Evolutionary conservation across 495 filamentous ascomycete species (phyloP).

Genomic region (Aspergillus olivimuriae): DNA sequence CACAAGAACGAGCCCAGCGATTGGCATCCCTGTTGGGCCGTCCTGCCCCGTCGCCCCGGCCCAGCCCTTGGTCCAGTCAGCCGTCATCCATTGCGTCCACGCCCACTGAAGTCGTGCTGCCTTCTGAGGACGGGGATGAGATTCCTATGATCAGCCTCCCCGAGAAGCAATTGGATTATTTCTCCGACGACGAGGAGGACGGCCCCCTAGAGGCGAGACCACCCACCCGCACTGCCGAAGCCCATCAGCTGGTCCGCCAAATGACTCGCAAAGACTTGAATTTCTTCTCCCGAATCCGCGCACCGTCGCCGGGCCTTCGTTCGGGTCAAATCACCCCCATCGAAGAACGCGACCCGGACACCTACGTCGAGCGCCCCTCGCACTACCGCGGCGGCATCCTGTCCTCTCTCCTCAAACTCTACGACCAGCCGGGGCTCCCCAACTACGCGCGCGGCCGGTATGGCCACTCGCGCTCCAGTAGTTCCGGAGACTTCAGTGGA

Average conservation of each 20-base stretch:
- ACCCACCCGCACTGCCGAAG: constrained; percentile 26
- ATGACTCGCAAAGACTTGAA: constrained; percentile 34
- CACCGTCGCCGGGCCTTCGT: constrained; percentile 33
- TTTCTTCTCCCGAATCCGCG: constrained; percentile 31
- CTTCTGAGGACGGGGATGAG: constrained; percentile 32
- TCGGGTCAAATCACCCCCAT: constrained; percentile 57
- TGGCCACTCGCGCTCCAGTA: constrained; percentile 29
- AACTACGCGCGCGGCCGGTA: constrained; percentile 21
- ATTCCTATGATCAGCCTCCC: constrained; percentile 32
- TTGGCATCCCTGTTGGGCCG: constrained; percentile 31
- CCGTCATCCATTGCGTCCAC: constrained; percentile 27
- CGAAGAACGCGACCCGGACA: constrained; percentile 53
- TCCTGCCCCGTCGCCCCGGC: constrained; percentile 26
- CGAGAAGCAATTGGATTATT: constrained; percentile 31
- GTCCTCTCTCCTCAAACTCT: constrained; percentile 70
- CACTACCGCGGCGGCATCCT: constrained; percentile 74
- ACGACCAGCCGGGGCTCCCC: constrained; percentile 35
- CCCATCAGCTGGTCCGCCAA: constrained; percentile 29
- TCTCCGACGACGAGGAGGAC: constrained; percentile 31
- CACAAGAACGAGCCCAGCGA: constrained; percentile 29
- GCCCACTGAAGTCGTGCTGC: constrained; percentile 23
- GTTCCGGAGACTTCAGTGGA: constrained; percentile 25
- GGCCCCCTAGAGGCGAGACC: constrained; percentile 24
- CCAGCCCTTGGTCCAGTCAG: constrained; percentile 22
- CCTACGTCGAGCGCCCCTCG: constrained; percentile 60